Base-by-base conservation (phyloP, 2,329 filamentous ascomycete species). In the Fusarium sp. region DNA sequence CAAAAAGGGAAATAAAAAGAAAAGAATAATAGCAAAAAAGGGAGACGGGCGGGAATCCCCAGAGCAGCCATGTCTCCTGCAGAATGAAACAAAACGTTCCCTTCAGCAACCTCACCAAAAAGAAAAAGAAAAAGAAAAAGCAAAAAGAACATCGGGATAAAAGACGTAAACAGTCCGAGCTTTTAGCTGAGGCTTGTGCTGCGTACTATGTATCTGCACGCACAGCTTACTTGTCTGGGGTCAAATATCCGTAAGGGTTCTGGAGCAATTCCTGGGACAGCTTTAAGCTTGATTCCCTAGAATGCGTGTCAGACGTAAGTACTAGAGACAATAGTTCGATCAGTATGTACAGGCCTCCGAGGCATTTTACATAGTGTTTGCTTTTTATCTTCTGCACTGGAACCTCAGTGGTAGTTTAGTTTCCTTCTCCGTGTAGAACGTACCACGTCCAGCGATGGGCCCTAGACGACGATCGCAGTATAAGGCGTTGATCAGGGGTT, bases 381-480 rank as follows among this genome's bases (percentile, higher is more conserved):
- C 14, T 42, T 29, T 52, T 27, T 43, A 22, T 22, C 2, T 20
- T 16, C 34, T 22, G 34, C 50, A 34, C 50, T 53, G 25, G 38
- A 53, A 53, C 50, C 27, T 34, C 22, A 27, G n/a, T 24, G 34
- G 34, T 38, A 38, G 20, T 34, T 22, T 6, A 38, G 22, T 38
- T 40, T 32, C n/a, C 24, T 32, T 15, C 24, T 24, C 10, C 8
- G 10, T 18, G 50, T 53, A 53, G 10, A 42, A 20, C 50, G 34
- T 43, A 29, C 32, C 38, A 34, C 50, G 24, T 22, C 50, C 50
- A 43, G 42, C 55, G 49, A 66, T 54, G 51, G 54, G 50, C 44
- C 72, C 72, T 64, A 45, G 72, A 25, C 60, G 70, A 72, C 62
- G 70, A 74, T 74, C 72, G 51, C 62, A 52, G 61, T 58, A 42